Evolutionary conservation across 2,329 filamentous ascomycete genomes (phyloP).

Genomic region (Beauveria rudraprayagi): DNA sequence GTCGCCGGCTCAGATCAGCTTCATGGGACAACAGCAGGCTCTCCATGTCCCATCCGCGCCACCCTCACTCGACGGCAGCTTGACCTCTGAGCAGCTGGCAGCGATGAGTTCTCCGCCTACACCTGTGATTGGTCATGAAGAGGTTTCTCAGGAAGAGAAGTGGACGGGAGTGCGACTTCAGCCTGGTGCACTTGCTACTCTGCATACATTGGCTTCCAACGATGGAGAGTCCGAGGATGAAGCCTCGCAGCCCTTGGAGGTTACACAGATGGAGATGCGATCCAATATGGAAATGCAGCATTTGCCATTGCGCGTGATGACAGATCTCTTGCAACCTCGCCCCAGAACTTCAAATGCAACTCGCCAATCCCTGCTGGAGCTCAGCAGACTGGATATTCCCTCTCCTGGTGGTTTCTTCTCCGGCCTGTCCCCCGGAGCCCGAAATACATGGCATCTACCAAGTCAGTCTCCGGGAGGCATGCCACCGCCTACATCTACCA

Average conservation of each 20-base stretch:
- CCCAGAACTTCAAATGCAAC: slow-evolving; percentile 22
- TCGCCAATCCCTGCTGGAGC: slow-evolving; percentile 56
- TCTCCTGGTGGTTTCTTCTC: slow-evolving; percentile 91
- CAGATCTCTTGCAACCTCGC: slow-evolving; percentile 25
- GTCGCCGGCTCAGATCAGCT: slow-evolving; percentile 65
- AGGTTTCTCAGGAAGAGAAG: slow-evolving; percentile 46
- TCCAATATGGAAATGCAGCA: slow-evolving; percentile 38
- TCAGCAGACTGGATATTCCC: slow-evolving; percentile 79
- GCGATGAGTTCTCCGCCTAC: slow-evolving; percentile 77
- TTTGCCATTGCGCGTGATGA: slow-evolving; percentile 42
- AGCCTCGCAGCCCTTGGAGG: slow-evolving; percentile 33
- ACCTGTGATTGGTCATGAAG: slow-evolving; percentile 57
- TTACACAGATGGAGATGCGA: slow-evolving; percentile 25
- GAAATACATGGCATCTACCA: slow-evolving; percentile 73
- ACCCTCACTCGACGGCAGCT: slow-evolving; percentile 82
- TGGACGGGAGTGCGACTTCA: slow-evolving; percentile 73
- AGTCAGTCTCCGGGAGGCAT: slow-evolving; percentile 44
- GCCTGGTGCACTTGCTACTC: slow-evolving; percentile 69
- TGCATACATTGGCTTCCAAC: slow-evolving; percentile 61
- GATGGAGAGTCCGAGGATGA: slow-evolving; percentile 56
- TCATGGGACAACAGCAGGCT: slow-evolving; percentile 55
- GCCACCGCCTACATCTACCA: slow-evolving; percentile 70
- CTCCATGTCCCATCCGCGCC: slow-evolving; percentile 67
- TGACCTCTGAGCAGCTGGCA: slow-evolving; percentile 81
- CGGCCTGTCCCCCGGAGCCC: slow-evolving; percentile 64